Evolutionary conservation across 1,284 basidiomycete genomes (phyloP), one percentile per base, ranked within the genome.

Genomic region (Inonotus hispidus): DNA sequence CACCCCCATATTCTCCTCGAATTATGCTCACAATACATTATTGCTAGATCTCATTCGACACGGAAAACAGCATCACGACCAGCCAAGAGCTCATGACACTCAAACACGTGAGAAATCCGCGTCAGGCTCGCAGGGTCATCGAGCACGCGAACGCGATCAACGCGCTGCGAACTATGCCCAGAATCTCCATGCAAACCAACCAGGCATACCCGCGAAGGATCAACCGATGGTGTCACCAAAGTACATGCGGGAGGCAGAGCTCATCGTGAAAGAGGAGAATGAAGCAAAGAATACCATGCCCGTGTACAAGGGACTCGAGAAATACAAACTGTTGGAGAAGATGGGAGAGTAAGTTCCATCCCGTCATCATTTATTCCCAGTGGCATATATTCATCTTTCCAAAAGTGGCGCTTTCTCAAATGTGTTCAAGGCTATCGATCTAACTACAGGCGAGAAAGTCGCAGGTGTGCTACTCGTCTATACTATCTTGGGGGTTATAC

Each of bases 341-440:
- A 97, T 96, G 94, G 95, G 94, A 79, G 94, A 97, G 92, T 94
- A 66, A 75, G 92, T 77, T 19, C 76, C 52, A 35, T 49, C 62
- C 56, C 61, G 59, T 39, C 58, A 57, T 68, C 58, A 56, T 59
- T n/a, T 63, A 62, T 63, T 46, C 60, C 46, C 59, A 58, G 60
- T 66, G 62, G 60, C 64, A 55, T 35, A 53, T 62, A 65, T 45
- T 27, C 62, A 59, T 46, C 61, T 49, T 52, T 56, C 64, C 59
- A 46, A 63, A 64, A 93, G 92, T 69, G 97, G 97, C 65, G 97
- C 97, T 41, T 99, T 99, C 74, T 98, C 96, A 11, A 94, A 98
- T 71, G 97, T 99, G 2, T 99, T 97, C 83, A 94, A 93, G 73
- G 97, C 95, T 2, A 70, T 91, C 58, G 92, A 98, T 74, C 77